These are phyloP conservation scores for Plasmodium ovale DNA, from an alignment of 169 alveolate species.

Conservation along the genomic window DNA sequence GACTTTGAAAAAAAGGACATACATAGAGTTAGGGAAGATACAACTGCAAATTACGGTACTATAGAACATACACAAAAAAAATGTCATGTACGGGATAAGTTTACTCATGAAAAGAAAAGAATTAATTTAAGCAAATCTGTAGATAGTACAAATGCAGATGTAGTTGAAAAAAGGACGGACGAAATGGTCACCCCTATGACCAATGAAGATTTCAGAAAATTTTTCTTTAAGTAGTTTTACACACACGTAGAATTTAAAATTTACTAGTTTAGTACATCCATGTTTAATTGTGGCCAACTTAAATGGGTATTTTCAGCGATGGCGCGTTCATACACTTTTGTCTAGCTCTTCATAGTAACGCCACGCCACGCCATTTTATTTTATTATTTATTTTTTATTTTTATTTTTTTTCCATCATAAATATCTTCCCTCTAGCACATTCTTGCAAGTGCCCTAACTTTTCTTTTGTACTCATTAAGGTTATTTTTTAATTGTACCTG, in stretches of 20 bases:
- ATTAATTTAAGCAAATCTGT: constrained; percentile 15
- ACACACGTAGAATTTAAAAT: too few relatives aligned
- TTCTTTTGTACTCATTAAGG: constrained; percentile 89
- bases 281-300: too few relatives aligned
- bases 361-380: not conserved
- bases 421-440: constrained; percentile 56
- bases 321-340: too few relatives aligned
- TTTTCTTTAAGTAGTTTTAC: constrained; percentile 32
- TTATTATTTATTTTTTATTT: not conserved
- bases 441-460: constrained; percentile 90
- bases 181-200: constrained; percentile 24
- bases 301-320: too few relatives aligned
- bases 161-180: constrained; percentile 6
- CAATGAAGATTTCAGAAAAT: constrained; percentile 57
- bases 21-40: not conserved
- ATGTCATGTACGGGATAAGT: constrained; percentile 4
- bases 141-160: not conserved
- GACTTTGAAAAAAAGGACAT: not conserved
- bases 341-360: too few relatives aligned
- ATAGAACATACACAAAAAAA: constrained; percentile 5
- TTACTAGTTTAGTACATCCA: too few relatives aligned
- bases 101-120: constrained; percentile 49
- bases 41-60: not conserved
- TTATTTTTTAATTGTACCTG: constrained; percentile 87
- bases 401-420: not conserved